Evolutionary conservation across 2,329 filamentous ascomycete species (phyloP).

Genomic region (Tolypocladium tropicale): DNA sequence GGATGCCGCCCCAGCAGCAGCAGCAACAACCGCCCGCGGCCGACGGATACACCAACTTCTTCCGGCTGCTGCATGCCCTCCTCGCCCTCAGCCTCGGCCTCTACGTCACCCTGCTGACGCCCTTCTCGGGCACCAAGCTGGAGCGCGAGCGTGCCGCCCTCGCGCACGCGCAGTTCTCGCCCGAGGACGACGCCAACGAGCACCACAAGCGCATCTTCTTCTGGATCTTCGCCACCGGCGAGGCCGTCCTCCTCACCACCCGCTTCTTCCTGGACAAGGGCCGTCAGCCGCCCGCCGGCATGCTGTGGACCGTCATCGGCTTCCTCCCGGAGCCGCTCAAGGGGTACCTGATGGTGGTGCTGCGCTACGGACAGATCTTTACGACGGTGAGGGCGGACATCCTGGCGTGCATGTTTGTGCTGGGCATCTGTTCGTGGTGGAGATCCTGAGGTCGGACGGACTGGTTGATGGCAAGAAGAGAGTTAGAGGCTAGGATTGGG

Average conservation of each 20-base stretch:
- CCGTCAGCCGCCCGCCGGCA: conserved; percentile 44
- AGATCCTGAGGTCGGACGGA: conserved; percentile 11
- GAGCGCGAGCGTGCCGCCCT: conserved; percentile 39
- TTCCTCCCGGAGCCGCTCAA: conserved; percentile 57
- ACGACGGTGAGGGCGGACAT: conserved; percentile 62
- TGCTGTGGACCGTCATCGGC: conserved; percentile 51
- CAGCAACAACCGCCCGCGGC: conserved; percentile 12
- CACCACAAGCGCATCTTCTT: conserved; percentile 44
- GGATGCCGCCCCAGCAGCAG: conserved; percentile 24
- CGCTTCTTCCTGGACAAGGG: conserved; percentile 61
- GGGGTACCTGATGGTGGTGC: conserved; percentile 48
- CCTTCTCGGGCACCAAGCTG: conserved; percentile 56
- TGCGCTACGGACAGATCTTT: conserved; percentile 62
- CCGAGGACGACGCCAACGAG: conserved; percentile 17
- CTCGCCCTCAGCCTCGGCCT: conserved; percentile 60
- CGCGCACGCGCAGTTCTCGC: conserved; percentile 13
- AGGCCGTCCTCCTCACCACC: conserved; percentile 61
- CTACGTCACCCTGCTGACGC: conserved; percentile 58
- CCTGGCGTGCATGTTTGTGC: conserved; percentile 66
- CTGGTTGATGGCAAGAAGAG: not conserved
- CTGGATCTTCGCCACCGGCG: conserved; percentile 70
- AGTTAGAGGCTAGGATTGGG: not conserved
- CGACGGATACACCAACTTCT: conserved; percentile 39
- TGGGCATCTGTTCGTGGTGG: conserved; percentile 47
- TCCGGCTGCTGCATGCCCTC: conserved; percentile 64